Evolutionary conservation across 768 basidiomycete genomes (phyloP).

Genomic region (Pisolithus albus): DNA sequence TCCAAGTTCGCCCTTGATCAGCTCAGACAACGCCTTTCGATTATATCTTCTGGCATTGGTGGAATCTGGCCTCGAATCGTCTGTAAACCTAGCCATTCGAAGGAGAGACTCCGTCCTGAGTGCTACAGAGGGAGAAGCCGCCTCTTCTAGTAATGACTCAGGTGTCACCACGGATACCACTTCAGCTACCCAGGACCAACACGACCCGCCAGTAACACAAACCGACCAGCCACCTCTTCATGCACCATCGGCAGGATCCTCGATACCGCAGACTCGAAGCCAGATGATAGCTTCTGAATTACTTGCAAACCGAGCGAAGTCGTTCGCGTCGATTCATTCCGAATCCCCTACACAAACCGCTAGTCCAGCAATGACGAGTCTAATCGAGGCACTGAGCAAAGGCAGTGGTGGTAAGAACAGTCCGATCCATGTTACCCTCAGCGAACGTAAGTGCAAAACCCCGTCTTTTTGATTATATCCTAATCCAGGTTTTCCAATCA

Average conservation of each 20-base stretch:
- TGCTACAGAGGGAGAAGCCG: conserved; percentile 23
- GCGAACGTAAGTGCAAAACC: conserved; percentile 56
- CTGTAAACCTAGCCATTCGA: conserved; percentile 60
- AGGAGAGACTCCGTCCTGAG: conserved; percentile 59
- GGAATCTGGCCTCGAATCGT: conserved; percentile 47
- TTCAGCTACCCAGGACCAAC: conserved; percentile 8
- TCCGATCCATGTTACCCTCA: conserved; percentile 77
- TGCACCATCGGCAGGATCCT: conserved; percentile 11
- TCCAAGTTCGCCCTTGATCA: conserved; percentile 59
- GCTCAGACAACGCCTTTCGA: conserved; percentile 66
- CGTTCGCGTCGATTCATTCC: conserved; percentile 1
- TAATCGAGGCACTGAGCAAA: conserved; percentile 34
- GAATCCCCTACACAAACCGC: conserved; percentile 13
- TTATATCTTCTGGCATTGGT: conserved; percentile 67
- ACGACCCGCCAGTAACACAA: conserved; percentile 4
- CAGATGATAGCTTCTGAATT: conserved; percentile 38
- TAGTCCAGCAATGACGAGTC: conserved; percentile 35
- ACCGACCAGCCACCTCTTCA: conserved; percentile 11
- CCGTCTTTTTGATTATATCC: not conserved
- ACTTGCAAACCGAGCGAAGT: conserved; percentile 24
- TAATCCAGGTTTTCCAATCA: conserved; percentile 20
- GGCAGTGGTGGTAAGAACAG: conserved; percentile 40
- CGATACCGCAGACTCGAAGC: conserved; percentile 27
- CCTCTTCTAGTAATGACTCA: conserved; percentile 6
- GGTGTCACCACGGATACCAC: conserved; percentile 13